A percentile compares a stretch with the other conserved stretches of the same genome.
phyloP scores from a whole-genome alignment of 1,139 yeast species.

The Pneumocystis murina region DNA sequence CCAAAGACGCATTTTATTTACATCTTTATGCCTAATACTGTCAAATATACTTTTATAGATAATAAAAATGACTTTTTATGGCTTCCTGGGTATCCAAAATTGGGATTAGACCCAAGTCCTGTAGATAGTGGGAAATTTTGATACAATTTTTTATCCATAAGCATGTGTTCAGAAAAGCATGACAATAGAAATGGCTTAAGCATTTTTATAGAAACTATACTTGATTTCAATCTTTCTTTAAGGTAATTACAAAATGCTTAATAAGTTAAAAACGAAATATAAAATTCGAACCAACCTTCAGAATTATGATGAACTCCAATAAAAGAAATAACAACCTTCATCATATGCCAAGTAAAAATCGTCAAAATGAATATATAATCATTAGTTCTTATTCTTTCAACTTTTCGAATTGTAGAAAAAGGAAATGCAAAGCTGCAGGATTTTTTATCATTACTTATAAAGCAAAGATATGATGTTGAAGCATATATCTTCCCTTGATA shows the following conservation, averaged over 20 bases:
- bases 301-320: constrained; percentile 67
- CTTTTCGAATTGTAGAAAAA: constrained; percentile 63
- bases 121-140: constrained; percentile 31
- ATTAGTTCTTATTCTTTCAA: constrained; percentile 67
- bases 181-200: constrained; percentile 54
- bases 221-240: constrained; percentile 47
- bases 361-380: constrained; percentile 67
- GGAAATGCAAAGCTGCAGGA: constrained; percentile 60
- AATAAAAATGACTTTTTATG: constrained; percentile 34
- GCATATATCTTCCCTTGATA: background rate
- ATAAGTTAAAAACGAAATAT: background rate
- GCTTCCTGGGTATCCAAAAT: constrained; percentile 85
- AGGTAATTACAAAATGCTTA: constrained; percentile 46
- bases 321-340: constrained; percentile 51
- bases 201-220: constrained; percentile 43
- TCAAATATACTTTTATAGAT: background rate
- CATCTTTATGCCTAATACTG: constrained; percentile 39
- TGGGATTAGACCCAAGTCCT: constrained; percentile 45
- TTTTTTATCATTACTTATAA: constrained; percentile 54
- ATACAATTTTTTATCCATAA: constrained; percentile 3
- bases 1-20: constrained; percentile 83
- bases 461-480: constrained; percentile 41
- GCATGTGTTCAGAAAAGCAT: constrained; percentile 67
- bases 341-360: constrained; percentile 53
- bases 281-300: constrained; percentile 31